Evolutionary conservation across 1,284 basidiomycete genomes (phyloP).

Genomic region (Ustilago loliicola): DNA sequence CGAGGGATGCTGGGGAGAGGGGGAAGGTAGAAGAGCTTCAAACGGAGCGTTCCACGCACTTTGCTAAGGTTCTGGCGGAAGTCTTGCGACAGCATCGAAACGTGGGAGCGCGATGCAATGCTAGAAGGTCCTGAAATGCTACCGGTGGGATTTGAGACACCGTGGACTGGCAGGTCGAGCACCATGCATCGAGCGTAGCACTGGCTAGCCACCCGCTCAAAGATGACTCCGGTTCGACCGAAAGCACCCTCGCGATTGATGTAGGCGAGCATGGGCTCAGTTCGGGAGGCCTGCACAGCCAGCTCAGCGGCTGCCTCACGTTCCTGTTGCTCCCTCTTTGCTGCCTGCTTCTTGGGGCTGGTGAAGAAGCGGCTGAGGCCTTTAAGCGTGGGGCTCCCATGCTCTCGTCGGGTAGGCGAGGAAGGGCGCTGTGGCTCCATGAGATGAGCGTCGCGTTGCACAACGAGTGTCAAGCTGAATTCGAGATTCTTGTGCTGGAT

Average conservation of each 20-base stretch:
- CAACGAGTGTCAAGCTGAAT: constrained; percentile 67
- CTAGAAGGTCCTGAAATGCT: constrained; percentile 52
- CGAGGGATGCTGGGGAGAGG: constrained; percentile 84
- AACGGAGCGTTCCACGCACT: constrained; percentile 61
- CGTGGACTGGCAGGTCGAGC: constrained; percentile 64
- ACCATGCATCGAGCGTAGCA: constrained; percentile 58
- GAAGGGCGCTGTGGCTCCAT: constrained; percentile 43
- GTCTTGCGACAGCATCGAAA: constrained; percentile 39
- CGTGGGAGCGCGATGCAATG: constrained; percentile 44
- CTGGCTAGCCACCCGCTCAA: constrained; percentile 57
- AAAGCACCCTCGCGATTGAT: constrained; percentile 66
- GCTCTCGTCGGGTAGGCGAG: constrained; percentile 49
- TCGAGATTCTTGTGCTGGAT: constrained; percentile 68
- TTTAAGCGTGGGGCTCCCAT: constrained; percentile 56
- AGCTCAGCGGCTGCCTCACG: constrained; percentile 42
- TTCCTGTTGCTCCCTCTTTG: constrained; percentile 55
- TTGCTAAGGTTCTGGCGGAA: constrained; percentile 57
- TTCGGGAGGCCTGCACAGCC: constrained; percentile 36
- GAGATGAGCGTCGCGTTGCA: constrained; percentile 62
- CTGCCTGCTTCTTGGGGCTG: constrained; percentile 63
- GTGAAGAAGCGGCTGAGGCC: constrained; percentile 61
- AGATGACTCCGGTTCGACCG: constrained; percentile 59
- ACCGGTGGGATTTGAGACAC: constrained; percentile 51
- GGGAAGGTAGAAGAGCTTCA: constrained; percentile 82
- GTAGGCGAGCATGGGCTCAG: constrained; percentile 61